Conservation (phyloP, 108 stramenopile genomes). For the Schizochytrium sp. region DNA sequence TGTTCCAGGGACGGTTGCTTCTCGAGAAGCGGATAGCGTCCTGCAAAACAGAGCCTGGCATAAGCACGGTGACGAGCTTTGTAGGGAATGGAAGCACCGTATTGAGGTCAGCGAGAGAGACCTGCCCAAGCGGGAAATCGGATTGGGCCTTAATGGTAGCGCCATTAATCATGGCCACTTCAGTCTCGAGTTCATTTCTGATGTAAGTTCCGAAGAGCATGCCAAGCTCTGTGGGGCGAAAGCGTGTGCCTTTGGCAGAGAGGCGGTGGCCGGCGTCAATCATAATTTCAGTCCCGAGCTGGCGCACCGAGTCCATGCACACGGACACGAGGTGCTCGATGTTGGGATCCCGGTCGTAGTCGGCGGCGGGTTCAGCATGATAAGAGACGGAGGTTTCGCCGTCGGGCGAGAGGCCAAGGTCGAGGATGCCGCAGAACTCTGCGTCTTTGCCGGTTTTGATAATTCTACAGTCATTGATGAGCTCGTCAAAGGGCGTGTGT, state of each 20-base stretch:
- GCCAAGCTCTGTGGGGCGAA: constrained; percentile 60
- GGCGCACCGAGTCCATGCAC: constrained; percentile 44
- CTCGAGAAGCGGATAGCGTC: constrained; percentile 60
- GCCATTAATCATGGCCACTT: constrained; percentile 62
- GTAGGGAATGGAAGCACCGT: constrained; percentile 71
- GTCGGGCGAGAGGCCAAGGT: constrained; percentile 27
- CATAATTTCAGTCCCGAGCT: constrained; percentile 53
- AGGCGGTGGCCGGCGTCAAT: constrained; percentile 20
- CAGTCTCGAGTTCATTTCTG: constrained; percentile 53
- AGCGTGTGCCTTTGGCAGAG: constrained; percentile 53
- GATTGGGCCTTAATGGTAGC: constrained; percentile 60
- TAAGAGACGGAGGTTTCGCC: neutral
- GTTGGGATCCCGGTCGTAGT: constrained; percentile 36
- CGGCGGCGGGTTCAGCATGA: neutral
- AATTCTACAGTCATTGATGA: constrained; percentile 38
- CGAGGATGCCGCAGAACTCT: constrained; percentile 50
- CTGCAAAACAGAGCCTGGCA: constrained; percentile 50
- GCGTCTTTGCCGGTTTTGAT: constrained; percentile 63
- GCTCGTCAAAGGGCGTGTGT: constrained; percentile 52
- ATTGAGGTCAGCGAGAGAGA: constrained; percentile 60
- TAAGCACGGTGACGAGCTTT: constrained; percentile 61
- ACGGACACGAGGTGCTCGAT: constrained; percentile 48
- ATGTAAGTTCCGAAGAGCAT: constrained; percentile 55
- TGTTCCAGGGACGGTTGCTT: neutral
- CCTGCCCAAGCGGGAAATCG: constrained; percentile 37